Percentiles rank a stretch among this genome's conserved stretches.
phyloP scores from a whole-genome alignment of 495 filamentous ascomycete species.

The Aspergillus bridgeri region DNA sequence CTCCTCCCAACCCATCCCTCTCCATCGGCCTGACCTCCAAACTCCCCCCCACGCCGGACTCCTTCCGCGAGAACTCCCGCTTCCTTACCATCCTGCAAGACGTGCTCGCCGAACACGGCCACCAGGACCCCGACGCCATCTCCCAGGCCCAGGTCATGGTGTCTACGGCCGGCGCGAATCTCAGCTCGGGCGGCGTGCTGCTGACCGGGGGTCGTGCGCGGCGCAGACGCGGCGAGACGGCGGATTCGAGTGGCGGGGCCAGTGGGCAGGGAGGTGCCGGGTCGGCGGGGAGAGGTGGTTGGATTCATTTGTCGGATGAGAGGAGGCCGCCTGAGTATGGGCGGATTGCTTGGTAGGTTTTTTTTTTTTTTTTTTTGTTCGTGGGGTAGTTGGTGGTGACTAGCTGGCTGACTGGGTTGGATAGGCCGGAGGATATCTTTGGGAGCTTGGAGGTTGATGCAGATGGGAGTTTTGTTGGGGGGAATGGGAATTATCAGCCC shows the following conservation, averaged over 20 bases:
- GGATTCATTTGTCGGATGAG: constrained; percentile 81
- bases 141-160: constrained; percentile 77
- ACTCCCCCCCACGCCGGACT: constrained; percentile 72
- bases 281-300: constrained; percentile 78
- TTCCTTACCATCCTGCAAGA: constrained; percentile 75
- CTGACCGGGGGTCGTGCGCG: constrained; percentile 44
- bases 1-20: constrained; percentile 63
- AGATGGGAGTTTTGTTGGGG: constrained; percentile 64
- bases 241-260: constrained; percentile 68
- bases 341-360: constrained; percentile 66
- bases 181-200: constrained; percentile 64
- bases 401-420: not conserved
- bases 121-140: constrained; percentile 66
- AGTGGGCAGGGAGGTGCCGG: constrained; percentile 81
- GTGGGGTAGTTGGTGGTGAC: not conserved
- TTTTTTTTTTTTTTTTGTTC: not conserved
- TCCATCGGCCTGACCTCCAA: constrained; percentile 72
- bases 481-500: constrained; percentile 54
- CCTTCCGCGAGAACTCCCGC: constrained; percentile 70
- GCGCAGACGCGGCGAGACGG: constrained; percentile 25
- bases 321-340: constrained; percentile 87
- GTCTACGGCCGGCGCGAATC: constrained; percentile 67
- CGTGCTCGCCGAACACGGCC: constrained; percentile 66
- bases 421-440: constrained; percentile 81
- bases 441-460: constrained; percentile 86